Conservation (phyloP, 345 rosid genomes). For the Triadica sebifera region DNA sequence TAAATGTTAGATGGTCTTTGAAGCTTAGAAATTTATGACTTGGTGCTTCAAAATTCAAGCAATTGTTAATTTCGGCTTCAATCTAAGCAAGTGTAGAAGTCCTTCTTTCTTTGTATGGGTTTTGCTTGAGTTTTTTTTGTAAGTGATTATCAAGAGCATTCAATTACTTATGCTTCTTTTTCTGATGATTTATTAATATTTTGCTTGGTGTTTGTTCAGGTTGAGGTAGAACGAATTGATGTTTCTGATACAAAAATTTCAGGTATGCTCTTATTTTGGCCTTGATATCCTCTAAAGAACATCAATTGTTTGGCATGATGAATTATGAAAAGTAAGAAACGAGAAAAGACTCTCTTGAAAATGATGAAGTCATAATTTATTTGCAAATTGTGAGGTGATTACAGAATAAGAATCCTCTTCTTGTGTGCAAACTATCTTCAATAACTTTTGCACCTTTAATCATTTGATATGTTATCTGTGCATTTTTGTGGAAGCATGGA, state of each 20-base stretch:
- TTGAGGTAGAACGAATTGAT: constrained; percentile 80
- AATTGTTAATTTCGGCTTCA: background rate
- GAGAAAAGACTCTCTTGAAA: background rate
- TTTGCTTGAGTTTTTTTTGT: background rate
- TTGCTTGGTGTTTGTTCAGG: constrained; percentile 34
- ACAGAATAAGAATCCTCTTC: background rate
- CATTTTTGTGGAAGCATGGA: background rate
- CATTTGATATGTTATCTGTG: background rate
- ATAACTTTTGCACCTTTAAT: background rate
- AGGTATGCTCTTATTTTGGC: constrained; percentile 34
- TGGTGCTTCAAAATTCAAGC: background rate
- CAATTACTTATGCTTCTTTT: background rate
- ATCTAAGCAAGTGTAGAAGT: background rate
- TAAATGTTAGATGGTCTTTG: background rate
- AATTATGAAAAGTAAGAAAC: background rate
- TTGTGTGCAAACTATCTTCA: background rate
- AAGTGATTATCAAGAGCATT: background rate
- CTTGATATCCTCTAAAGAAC: background rate
- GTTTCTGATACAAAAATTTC: constrained; percentile 50
- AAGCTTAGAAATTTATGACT: background rate
- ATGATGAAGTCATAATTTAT: background rate
- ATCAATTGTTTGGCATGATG: background rate
- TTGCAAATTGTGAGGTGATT: background rate
- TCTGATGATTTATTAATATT: constrained; percentile 2
- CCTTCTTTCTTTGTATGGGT: background rate